Evolutionary conservation across 495 filamentous ascomycete species (phyloP).

Genomic region (Bombardia bombarda): DNA sequence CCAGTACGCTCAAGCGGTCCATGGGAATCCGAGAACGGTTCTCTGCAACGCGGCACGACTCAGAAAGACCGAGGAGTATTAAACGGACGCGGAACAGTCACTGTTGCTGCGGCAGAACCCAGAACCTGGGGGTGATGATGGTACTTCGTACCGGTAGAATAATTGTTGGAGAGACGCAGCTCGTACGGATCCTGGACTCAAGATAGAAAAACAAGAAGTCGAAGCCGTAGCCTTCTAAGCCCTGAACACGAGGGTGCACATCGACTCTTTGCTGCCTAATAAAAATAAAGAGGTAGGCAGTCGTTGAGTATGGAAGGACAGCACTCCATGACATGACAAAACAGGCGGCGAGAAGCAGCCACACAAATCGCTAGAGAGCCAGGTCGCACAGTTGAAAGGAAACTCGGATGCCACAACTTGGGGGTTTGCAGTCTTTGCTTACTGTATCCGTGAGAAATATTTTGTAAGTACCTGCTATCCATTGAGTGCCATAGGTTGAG

Average conservation of each 20-base stretch:
- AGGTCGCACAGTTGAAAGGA: no score
- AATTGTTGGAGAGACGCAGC: constrained; percentile 12
- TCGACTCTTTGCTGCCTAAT: no score
- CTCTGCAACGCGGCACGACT: not conserved
- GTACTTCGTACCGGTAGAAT: constrained; percentile 13
- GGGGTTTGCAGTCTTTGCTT: no score
- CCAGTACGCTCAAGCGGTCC: not conserved
- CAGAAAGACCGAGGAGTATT: not conserved
- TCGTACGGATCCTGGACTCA: constrained; percentile 6
- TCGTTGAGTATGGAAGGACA: no score
- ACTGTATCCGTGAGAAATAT: no score
- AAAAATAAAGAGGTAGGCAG: no score
- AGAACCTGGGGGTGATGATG: not conserved
- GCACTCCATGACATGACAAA: no score
- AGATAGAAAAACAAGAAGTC: constrained; percentile 1
- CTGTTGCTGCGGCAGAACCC: not conserved
- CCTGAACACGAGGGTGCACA: not conserved
- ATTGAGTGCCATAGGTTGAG: no score
- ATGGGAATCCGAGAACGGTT: not conserved
- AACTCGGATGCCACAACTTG: no score
- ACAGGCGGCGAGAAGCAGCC: no score
- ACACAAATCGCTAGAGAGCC: no score
- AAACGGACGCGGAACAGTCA: not conserved
- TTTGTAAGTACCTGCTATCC: no score
- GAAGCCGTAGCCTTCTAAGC: constrained; percentile 4